phyloP scores from a whole-genome alignment of 2,329 filamentous ascomycete genomes.

The Aspergillus uvarum region DNA sequence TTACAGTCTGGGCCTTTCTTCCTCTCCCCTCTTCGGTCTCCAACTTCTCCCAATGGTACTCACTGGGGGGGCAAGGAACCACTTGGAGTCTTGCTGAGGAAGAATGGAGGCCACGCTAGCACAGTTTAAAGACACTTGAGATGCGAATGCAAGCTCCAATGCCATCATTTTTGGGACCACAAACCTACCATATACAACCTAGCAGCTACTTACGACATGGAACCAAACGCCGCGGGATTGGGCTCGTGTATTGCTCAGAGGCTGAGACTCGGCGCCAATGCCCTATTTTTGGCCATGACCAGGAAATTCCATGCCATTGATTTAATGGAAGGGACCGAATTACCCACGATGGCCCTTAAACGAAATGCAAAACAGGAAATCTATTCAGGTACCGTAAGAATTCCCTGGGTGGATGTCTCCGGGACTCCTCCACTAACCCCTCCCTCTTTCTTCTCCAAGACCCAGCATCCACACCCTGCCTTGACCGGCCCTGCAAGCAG shows the following conservation, averaged over 20 bases:
- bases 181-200: background rate
- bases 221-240: background rate
- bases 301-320: background rate
- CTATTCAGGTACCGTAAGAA: background rate
- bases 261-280: background rate
- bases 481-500: background rate
- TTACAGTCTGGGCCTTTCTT: background rate
- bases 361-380: too few species aligned
- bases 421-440: background rate
- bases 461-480: background rate
- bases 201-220: background rate
- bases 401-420: background rate
- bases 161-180: background rate
- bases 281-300: background rate
- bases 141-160: background rate
- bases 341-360: background rate
- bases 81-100: background rate
- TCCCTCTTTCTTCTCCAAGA: background rate
- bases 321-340: background rate
- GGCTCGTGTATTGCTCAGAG: background rate
- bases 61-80: background rate
- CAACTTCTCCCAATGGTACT: background rate
- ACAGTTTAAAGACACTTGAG: background rate
- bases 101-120: background rate
- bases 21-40: background rate